Conservation (phyloP, 805 yeast species). For the Saturnispora gosingensis region DNA sequence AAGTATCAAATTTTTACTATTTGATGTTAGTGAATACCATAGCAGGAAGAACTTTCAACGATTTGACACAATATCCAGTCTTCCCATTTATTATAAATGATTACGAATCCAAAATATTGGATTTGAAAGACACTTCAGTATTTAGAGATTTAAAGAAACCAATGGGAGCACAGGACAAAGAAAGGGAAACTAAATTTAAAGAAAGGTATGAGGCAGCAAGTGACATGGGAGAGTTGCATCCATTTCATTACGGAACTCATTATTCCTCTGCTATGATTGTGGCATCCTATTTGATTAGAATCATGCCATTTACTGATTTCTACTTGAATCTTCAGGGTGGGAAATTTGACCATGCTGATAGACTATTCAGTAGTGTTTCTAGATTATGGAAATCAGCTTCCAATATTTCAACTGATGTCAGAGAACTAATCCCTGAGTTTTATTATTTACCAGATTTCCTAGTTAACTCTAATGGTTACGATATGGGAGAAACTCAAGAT, state of each 20-base stretch:
- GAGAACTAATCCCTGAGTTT: slow-evolving; percentile 84
- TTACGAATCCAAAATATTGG: slow-evolving; percentile 62
- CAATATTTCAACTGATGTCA: slow-evolving; percentile 69
- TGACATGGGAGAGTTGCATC: slow-evolving; percentile 46
- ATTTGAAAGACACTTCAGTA: slow-evolving; percentile 48
- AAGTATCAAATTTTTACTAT: slow-evolving; percentile 75
- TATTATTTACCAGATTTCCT: slow-evolving; percentile 75
- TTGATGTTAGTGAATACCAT: slow-evolving; percentile 70
- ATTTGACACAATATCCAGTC: slow-evolving; percentile 81
- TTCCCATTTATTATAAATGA: slow-evolving; percentile 90
- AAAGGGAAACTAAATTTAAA: slow-evolving; percentile 51
- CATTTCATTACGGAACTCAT: slow-evolving; percentile 90
- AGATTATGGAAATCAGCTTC: slow-evolving; percentile 80
- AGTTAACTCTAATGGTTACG: slow-evolving; percentile 51
- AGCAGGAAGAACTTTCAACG: slow-evolving; percentile 86
- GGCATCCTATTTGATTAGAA: slow-evolving; percentile 64
- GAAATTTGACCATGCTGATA: slow-evolving; percentile 79
- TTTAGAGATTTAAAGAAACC: slow-evolving; percentile 77
- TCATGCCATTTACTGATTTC: slow-evolving; percentile 75
- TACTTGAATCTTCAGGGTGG: slow-evolving; percentile 79
- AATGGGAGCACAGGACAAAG: slow-evolving; percentile 76
- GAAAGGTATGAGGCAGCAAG: slow-evolving; percentile 67
- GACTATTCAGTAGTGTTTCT: slow-evolving; percentile 65
- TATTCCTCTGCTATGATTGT: slow-evolving; percentile 93
- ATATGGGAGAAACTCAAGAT: slow-evolving; percentile 63